These are phyloP conservation scores for Agaricus sinodeliciosus DNA, from an alignment of 768 basidiomycete species.

Conservation along the genomic window DNA sequence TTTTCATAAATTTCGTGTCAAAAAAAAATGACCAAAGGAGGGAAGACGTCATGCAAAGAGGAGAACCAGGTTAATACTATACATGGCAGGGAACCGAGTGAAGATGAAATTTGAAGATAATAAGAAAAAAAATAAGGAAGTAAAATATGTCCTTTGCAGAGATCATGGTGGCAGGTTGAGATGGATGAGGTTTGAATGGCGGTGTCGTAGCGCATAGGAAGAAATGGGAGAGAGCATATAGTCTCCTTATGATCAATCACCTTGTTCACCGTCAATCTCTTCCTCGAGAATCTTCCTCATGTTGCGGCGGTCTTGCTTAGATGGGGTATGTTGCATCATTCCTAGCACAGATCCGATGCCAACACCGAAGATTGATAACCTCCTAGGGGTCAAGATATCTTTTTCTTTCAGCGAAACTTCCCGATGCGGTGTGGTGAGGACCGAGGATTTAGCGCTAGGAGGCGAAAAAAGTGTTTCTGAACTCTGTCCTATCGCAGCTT, in stretches of 20 bases:
- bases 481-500: constrained; percentile 22
- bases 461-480: constrained; percentile 19
- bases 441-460: constrained; percentile 7
- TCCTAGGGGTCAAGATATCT: constrained; percentile 1
- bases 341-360: constrained; percentile 11
- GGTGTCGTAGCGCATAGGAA: neutral
- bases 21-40: neutral
- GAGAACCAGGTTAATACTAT: neutral
- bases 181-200: neutral
- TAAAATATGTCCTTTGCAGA: neutral
- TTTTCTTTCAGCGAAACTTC: neutral
- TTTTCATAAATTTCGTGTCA: constrained; percentile 5
- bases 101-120: neutral
- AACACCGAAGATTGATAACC: constrained; percentile 1
- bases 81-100: neutral
- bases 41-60: neutral
- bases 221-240: neutral
- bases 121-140: constrained; percentile 2
- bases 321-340: constrained; percentile 18
- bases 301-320: constrained; percentile 19
- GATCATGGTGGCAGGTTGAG: neutral
- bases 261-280: constrained; percentile 25
- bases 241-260: constrained; percentile 5
- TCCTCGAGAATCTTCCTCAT: constrained; percentile 25
- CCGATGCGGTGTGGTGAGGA: neutral